Base-by-base conservation (phyloP, 2,329 filamentous ascomycete genomes). In the Harringtonia lauricola region DNA sequence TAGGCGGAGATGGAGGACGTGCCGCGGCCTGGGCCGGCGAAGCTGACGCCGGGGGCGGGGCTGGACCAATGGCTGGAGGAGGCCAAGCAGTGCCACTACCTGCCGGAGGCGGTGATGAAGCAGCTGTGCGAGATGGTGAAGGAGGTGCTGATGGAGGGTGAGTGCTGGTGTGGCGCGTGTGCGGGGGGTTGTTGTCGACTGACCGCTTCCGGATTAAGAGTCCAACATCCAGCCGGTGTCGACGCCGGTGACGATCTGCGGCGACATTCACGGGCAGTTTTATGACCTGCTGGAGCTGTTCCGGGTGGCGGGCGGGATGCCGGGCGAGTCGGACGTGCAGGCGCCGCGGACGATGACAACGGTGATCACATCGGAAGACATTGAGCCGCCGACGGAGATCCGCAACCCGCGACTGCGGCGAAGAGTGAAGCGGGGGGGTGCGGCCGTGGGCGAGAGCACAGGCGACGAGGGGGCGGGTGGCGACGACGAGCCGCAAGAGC, bases 181-280 rank as follows among this genome's bases (percentile, higher is more conserved):
- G 17, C 3, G 55, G 36, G n/a, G 12, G 9, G 41, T 8, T 17
- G n/a, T n/a, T 13, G 4, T 6, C n/a, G 26, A 21, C 36, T 39
- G 42, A 18, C 42, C 30, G 13, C 3, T 3, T 21, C 14, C 13
- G 21, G 8, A 4, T n/a, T 4, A 54, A 94, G 92, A 98, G 67
- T 95, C 89, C 52, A 98, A 98, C 62, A 96, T 98, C 47, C 92
- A 96, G 62, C 92, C 92, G n/a, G 90, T 98, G 18, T 80, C 84
- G 43, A 95, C 92, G 0, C 92, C 92, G 8, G 92, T 98, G 50
- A 98, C 92, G 6, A 84, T 98, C 50, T 96, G 92, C 59, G 92
- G 92, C 59, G 92, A 98, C 61, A 96, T 98, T 50, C 92, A 98
- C 65, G 92, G 92, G 55, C 92, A 98, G 66, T 96, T 96, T 64